phyloP scores from a whole-genome alignment of 345 rosid species.

The Citrus hindsii region DNA sequence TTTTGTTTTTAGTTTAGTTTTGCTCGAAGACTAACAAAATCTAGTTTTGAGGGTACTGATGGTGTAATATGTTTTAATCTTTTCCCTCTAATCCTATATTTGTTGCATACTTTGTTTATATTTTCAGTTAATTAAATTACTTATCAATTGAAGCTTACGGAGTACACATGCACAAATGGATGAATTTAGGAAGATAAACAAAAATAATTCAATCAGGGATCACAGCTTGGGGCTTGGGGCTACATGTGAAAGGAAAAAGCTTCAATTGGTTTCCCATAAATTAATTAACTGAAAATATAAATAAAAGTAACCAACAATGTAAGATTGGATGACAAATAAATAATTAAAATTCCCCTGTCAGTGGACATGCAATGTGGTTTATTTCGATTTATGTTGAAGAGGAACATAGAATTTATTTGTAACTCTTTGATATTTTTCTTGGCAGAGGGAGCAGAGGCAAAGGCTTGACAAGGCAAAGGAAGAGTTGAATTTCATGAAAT shows the following conservation, averaged over 20 bases:
- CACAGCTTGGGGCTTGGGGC: too few species aligned
- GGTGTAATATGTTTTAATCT: neutral
- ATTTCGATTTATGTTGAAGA: neutral
- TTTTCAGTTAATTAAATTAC: too few species aligned
- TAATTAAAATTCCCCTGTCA: neutral
- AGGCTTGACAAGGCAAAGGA: conserved; percentile 46
- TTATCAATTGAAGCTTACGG: neutral
- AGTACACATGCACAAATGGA: neutral
- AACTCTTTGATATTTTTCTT: conserved; percentile 2
- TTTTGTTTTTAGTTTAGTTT: neutral
- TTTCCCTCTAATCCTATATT: neutral
- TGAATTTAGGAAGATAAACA: neutral
- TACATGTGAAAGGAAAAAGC: too few species aligned
- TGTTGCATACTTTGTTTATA: neutral
- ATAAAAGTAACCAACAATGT: too few species aligned
- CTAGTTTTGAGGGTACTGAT: neutral
- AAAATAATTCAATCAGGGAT: too few species aligned
- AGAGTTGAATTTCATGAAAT: conserved; percentile 65
- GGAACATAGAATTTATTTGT: neutral
- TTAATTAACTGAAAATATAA: too few species aligned
- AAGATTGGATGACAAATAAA: neutral
- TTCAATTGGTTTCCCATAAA: too few species aligned
- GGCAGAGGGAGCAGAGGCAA: conserved; percentile 53
- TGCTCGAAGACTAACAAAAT: neutral
- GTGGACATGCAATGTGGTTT: neutral